Evolutionary conservation across 345 rosid genomes (phyloP), one percentile per base, ranked within the genome.

Genomic region (Garcia nutans): DNA sequence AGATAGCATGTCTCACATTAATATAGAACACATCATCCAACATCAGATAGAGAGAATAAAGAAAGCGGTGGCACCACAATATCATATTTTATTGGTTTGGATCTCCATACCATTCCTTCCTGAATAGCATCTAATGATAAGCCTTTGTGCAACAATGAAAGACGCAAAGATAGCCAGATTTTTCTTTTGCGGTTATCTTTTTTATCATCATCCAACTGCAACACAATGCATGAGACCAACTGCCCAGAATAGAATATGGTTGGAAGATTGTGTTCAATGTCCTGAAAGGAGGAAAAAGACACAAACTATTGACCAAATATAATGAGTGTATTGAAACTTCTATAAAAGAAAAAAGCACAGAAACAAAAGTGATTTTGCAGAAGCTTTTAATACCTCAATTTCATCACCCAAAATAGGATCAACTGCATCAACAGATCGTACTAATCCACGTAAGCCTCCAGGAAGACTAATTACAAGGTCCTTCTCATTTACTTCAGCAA

Each of bases 391-490:
- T 82, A 93, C 97, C 94, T 88, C 88, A 73, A 63, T 75, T 79
- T 85, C 91, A 78, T 76, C 74, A 76, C 82, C 86, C 76, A 87
- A 66, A 80, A 81, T 74, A 80, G 87, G 86, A 92, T 96, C 99
- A 12, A 86, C 68, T 31, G 93, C 92, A 79, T 93, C 98, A 45
- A 75, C 70, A 33, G 89, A 89, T 49, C 98, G 98, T 55, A 91
- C 97, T 84, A 96, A 86, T 70, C 98, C 99, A 74, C 93, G 96
- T 76, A 96, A 82, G 19, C 98, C 97, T 17, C 99, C 94, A 10
- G 99, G 98, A 77, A 96, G 94, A 83, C 90, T 84, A 75, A 96
- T 72, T 22, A 90, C 93, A 71, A 96, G 93, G 78, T 96, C 98
- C 83, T 96, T 96, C 82, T 87, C 91, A 81, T 93, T 93, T 72